A percentile compares a stretch with the other conserved stretches of the same genome.
Conservation (phyloP, 306 rosid species). For the Acacia confusa region DNA sequence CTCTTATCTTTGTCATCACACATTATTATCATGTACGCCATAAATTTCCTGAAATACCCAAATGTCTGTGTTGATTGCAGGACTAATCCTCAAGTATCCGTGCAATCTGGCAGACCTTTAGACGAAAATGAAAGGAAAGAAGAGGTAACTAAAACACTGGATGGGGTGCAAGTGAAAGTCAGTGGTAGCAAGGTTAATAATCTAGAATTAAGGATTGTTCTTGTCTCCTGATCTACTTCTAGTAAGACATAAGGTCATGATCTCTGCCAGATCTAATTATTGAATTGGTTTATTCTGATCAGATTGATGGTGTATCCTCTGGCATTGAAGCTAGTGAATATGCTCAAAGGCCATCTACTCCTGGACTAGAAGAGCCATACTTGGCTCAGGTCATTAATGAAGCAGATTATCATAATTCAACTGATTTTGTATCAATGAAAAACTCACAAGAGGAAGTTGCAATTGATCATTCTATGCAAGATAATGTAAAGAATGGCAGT, state of each 20-base stretch:
- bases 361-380: constrained; percentile 65
- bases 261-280: constrained; percentile 22
- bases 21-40: background rate
- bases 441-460: constrained; percentile 37
- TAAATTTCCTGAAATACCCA: background rate
- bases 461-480: constrained; percentile 40
- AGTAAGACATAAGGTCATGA: background rate
- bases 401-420: constrained; percentile 50
- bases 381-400: constrained; percentile 61
- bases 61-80: constrained; percentile 31
- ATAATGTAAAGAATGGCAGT: constrained; percentile 36
- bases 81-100: constrained; percentile 43
- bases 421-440: constrained; percentile 40
- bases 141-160: constrained; percentile 46
- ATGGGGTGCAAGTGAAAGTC: constrained; percentile 38
- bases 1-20: background rate
- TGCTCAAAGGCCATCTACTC: constrained; percentile 71
- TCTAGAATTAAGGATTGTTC: background rate
- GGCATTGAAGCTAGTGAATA: constrained; percentile 41
- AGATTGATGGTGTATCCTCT: constrained; percentile 51
- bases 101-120: constrained; percentile 28
- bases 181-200: constrained; percentile 44
- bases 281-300: constrained; percentile 36
- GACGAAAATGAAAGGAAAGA: constrained; percentile 51
- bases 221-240: constrained; percentile 18